Evolutionary conservation across 2,329 filamentous ascomycete genomes (phyloP), one percentile per base, ranked within the genome.

Genomic region (Nothomitra cinnamomea): DNA sequence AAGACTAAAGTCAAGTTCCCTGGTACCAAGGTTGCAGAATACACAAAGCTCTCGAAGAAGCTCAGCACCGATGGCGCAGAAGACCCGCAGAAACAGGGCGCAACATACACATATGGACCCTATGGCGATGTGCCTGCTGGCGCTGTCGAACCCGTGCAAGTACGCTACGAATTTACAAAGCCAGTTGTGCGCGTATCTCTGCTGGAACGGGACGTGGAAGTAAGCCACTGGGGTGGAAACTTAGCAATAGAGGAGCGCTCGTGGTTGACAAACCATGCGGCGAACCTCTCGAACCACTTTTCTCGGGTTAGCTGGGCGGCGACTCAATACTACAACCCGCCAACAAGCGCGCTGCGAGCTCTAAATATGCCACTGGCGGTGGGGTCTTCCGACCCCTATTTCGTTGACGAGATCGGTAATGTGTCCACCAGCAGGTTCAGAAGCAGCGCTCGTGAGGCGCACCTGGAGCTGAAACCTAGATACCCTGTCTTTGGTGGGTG

Each of bases 141-240:
- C 53, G 84, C 84, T 8, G 78, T 43, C 8, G 53, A 86, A 62
- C 80, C 82, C 17, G 80, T 87, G 56, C 79, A 76, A 59, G 82
- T 95, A 53, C 85, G 92, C 57, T 96, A 94, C 69, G 89, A 98
- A 68, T 95, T 92, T 71, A 95, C 86, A 58, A 94, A 90, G 70
- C 90, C 92, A 12, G 74, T 98, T 55, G 83, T 82, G 43, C 86
- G 92, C 63, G 79, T 87, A 51, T 80, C 80, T 35, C 73, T 79
- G 15, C 74, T 98, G 56, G 87, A 96, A 69, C 83, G 92, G 56
- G 89, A 96, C 63, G 72, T 98, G 58, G 92, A 98, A 67, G 83
- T 98, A 61, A 94, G 87, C 65, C 92, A 96, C 69, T 98, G 92
- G 92, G 92, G 92, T 60, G 92, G 92, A 57, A 98, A 98, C 65